Base-by-base conservation (phyloP, 768 basidiomycete species). In the Rhizopogon roseolus region DNA sequence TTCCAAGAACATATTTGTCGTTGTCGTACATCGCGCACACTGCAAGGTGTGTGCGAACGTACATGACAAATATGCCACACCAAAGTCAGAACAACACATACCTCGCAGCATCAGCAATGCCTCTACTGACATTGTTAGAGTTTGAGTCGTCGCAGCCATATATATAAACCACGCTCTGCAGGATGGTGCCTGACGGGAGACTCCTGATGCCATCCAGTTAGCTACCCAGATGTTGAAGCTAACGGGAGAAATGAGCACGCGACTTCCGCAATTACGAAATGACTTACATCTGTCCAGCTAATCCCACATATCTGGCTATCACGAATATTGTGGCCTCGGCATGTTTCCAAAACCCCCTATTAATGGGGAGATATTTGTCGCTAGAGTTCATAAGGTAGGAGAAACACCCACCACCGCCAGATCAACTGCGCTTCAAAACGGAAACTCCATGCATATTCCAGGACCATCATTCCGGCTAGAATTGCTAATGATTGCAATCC, bases 161-260 rank as follows among this genome's bases (percentile, higher is more conserved):
- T 56, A 66, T 1, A 2, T 5, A 22, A 54, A 59, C 65, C 65
- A 66, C 5, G 42, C 0, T 11, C 36, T 54, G 28, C 65, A 66
- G 27, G 52, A 50, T 2, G 22, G 1, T 6, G 53, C 41, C 0
- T 59, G 29, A 3, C 56, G 53, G 9, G 37, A 7, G 43, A 58
- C 17, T 0, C 56, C 61, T 8, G 52, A 16, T 16, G 50, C 50
- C 58, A 66, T 63, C 13, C 65, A 61, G 11, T 55, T 39, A 2
- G 57, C 41, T 34, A 66, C 66, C 39, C 41, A 54, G 19, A 66
- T 41, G 29, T 61, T 66, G 6, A 54, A 64, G 19, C 65, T 66
- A 40, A 29, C n/a, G 19, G 27, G 40, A 9, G 10, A 3, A 36
- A 16, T 41, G n/a, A 41, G n/a, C 17, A 25, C 8, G 16, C 6